Conservation (phyloP, 768 basidiomycete genomes). For the Rhodotorula toruloides region DNA sequence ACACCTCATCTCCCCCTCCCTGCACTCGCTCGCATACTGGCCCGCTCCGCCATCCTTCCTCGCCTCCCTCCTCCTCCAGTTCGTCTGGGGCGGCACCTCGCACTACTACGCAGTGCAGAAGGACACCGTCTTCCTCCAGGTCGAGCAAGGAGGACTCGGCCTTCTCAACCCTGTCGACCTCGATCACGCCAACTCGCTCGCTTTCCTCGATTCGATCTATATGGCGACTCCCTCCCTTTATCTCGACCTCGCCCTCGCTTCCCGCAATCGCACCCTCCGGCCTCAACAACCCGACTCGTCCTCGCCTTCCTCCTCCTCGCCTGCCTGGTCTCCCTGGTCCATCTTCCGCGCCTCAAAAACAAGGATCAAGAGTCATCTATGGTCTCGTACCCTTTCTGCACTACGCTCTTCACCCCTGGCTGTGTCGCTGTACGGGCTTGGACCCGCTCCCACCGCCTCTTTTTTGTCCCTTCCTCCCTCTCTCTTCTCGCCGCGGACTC, state of each 20-base stretch:
- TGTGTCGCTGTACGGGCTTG: too few species aligned
- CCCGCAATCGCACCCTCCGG: too few species aligned
- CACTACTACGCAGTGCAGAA: background rate
- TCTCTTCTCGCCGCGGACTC: background rate
- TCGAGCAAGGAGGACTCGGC: background rate
- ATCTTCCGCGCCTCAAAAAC: background rate
- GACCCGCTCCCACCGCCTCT: background rate
- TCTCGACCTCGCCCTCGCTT: background rate
- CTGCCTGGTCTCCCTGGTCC: too few species aligned
- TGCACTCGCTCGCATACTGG: background rate
- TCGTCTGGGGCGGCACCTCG: background rate
- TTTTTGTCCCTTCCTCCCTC: background rate
- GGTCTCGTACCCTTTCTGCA: too few species aligned
- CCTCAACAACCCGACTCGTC: background rate
- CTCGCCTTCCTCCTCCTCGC: too few species aligned
- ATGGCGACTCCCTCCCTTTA: background rate
- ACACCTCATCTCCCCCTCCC: background rate
- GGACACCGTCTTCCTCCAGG: background rate
- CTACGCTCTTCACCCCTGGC: too few species aligned
- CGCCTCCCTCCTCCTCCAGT: background rate
- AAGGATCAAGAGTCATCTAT: background rate
- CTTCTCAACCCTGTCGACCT: background rate
- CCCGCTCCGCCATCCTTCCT: conserved; percentile 1
- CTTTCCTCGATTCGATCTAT: background rate
- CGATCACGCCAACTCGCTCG: background rate